Conservation (phyloP, 2,329 filamentous ascomycete genomes). For the Cyclaneusma minus region DNA sequence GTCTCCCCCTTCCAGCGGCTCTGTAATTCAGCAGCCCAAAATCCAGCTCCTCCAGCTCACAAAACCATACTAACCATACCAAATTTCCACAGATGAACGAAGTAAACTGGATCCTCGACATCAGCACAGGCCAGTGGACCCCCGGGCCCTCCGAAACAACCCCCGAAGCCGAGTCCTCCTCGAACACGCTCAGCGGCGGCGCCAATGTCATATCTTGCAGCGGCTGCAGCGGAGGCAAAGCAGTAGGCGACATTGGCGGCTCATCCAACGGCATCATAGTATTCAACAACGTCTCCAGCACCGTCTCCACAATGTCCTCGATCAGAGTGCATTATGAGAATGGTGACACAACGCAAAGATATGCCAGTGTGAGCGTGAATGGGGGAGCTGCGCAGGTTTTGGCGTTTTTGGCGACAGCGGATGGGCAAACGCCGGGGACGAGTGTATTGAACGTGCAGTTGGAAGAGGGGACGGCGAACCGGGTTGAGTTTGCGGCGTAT, state of each 20-base stretch:
- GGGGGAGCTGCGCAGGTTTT: conserved; percentile 29
- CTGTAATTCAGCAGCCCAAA: neutral
- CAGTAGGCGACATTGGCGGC: conserved; percentile 41
- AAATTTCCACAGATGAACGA: conserved; percentile 24
- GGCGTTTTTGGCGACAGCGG: conserved; percentile 36
- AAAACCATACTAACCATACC: conserved; percentile 2
- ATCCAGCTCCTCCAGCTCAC: neutral
- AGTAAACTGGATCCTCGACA: conserved; percentile 38
- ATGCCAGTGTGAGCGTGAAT: conserved; percentile 39
- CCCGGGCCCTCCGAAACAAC: conserved; percentile 27
- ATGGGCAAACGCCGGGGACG: conserved; percentile 26
- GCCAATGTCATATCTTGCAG: conserved; percentile 31
- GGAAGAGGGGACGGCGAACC: conserved; percentile 29
- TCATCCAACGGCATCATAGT: conserved; percentile 27
- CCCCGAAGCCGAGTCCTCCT: conserved; percentile 34
- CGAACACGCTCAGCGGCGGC: conserved; percentile 24
- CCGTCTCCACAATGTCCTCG: conserved; percentile 29
- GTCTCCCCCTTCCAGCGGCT: neutral
- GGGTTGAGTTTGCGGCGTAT: conserved; percentile 28
- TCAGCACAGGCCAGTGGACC: conserved; percentile 25
- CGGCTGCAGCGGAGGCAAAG: conserved; percentile 30
- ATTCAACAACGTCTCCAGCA: conserved; percentile 29
- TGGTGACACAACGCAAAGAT: conserved; percentile 34
- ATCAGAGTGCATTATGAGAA: conserved; percentile 40
- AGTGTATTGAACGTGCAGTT: conserved; percentile 32